These are phyloP conservation scores for Claviceps capensis DNA, from an alignment of 2,329 filamentous ascomycete genomes.

Conservation along the genomic window DNA sequence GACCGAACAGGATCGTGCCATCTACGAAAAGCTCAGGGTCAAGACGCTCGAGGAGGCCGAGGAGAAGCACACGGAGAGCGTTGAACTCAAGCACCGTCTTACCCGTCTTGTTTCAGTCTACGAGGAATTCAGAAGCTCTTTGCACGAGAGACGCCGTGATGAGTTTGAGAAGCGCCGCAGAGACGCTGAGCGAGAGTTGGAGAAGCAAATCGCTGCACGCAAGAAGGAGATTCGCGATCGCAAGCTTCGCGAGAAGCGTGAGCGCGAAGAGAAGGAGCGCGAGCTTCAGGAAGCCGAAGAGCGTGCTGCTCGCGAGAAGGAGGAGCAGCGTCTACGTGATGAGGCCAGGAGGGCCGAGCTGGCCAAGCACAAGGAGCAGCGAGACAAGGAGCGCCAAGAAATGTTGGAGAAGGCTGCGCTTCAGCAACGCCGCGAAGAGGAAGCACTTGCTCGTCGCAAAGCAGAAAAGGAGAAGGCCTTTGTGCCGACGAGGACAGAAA, in stretches of 20 bases:
- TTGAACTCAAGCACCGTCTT: slow-evolving; percentile 88
- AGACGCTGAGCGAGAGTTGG: slow-evolving; percentile 81
- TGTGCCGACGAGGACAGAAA: slow-evolving; percentile 11
- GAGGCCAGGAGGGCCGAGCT: slow-evolving; percentile 66
- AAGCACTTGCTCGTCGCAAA: slow-evolving; percentile 64
- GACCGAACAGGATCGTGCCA: slow-evolving; percentile 59
- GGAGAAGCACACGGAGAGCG: slow-evolving; percentile 79
- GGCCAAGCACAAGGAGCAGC: slow-evolving; percentile 51
- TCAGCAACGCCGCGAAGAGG: slow-evolving; percentile 76
- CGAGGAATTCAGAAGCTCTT: slow-evolving; percentile 66
- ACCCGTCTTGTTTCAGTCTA: slow-evolving; percentile 73
- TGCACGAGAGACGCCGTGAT: slow-evolving; percentile 78
- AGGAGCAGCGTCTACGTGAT: slow-evolving; percentile 67
- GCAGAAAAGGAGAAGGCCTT: slow-evolving; percentile 44
- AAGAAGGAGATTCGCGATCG: slow-evolving; percentile 80
- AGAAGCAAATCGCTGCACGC: slow-evolving; percentile 78
- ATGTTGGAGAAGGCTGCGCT: slow-evolving; percentile 47
- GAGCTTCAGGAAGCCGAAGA: slow-evolving; percentile 74
- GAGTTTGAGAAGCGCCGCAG: slow-evolving; percentile 93
- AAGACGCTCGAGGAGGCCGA: slow-evolving; percentile 71
- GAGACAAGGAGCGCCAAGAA: slow-evolving; percentile 56
- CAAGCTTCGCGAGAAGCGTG: slow-evolving; percentile 67
- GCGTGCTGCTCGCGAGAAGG: slow-evolving; percentile 64
- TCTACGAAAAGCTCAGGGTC: slow-evolving; percentile 66
- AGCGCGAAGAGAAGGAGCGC: slow-evolving; percentile 73